Evolutionary conservation across 2,329 filamentous ascomycete genomes (phyloP).

Genomic region (Dactylellina parvicollis): DNA sequence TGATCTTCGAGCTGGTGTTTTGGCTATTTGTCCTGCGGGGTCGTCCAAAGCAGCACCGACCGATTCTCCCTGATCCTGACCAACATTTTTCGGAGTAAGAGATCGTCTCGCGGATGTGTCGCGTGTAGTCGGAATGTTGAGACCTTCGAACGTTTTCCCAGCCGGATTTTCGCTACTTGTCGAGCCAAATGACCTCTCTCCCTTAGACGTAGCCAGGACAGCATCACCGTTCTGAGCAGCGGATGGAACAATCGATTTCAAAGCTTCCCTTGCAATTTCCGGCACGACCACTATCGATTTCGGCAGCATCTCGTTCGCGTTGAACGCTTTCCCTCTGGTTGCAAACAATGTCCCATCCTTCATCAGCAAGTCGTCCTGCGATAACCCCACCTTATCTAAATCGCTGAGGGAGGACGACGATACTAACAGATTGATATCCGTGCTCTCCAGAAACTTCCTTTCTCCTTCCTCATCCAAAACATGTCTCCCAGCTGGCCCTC

Average conservation of each 20-base stretch:
- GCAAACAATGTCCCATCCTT: neutral
- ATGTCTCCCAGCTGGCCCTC: slow-evolving; percentile 63
- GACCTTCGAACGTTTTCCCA: slow-evolving; percentile 9
- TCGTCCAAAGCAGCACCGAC: slow-evolving; percentile 16
- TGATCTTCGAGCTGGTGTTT: slow-evolving; percentile 31
- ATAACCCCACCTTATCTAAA: neutral
- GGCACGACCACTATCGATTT: slow-evolving; percentile 32
- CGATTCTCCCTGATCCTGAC: neutral
- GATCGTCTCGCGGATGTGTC: slow-evolving; percentile 8
- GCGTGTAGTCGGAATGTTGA: slow-evolving; percentile 4
- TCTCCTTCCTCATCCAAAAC: slow-evolving; percentile 61
- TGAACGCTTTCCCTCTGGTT: slow-evolving; percentile 50
- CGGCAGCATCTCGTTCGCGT: slow-evolving; percentile 51
- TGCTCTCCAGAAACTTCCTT: slow-evolving; percentile 57
- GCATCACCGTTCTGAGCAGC: slow-evolving; percentile 20
- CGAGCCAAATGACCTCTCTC: neutral
- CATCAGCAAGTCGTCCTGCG: slow-evolving; percentile 30
- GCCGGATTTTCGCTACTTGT: neutral
- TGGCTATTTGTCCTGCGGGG: neutral
- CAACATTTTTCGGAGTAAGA: slow-evolving; percentile 16
- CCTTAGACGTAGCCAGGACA: neutral
- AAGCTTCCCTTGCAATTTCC: slow-evolving; percentile 26
- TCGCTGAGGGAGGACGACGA: neutral
- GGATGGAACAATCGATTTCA: slow-evolving; percentile 34
- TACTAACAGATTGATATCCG: slow-evolving; percentile 57